Base-by-base conservation (phyloP, 1,284 basidiomycete genomes). In the Heterobasidion occidentale region DNA sequence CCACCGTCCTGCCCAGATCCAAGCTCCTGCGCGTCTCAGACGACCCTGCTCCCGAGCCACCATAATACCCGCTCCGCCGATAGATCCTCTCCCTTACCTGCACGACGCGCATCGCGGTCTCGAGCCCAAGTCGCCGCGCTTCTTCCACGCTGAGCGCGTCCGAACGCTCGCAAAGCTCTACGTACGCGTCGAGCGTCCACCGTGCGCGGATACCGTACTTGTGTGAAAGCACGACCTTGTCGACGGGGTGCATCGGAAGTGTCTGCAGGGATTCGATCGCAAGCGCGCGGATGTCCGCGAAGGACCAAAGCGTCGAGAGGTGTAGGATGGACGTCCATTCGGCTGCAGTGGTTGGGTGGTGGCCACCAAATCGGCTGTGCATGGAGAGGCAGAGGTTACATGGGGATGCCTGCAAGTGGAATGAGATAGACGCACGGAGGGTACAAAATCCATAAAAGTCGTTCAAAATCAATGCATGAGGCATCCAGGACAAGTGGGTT, bases 261-360 rank as follows among this genome's bases (percentile, higher is more conserved):
- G 60, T 49, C 15, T 66, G 61, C 9, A 70, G 61, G 33, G 62
- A 52, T 14, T 57, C 57, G 52, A 70, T 65, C 47, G 69, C 68
- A 46, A 70, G 65, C n/a, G 57, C 52, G 58, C 68, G 65, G 46
- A 70, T 60, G 61, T 59, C 59, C 46, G 54, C 58, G 62, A 70
- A 68, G 33, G 67, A 65, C 67, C 68, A 70, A 36, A 66, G 61
- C 6, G 67, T 65, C 12, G 72, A 64, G 47, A 74, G 63, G 49
- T 60, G 55, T 27, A 74, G 67, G 36, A 73, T 64, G 17, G 72
- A 71, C 2, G 60, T 64, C 72, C 73, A 74, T 55, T 72, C 71
- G 8, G 68, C 68, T 3, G 61, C 53, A 14, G 67, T 69, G 27
- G 56, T 48, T n/a, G 64, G 56, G 27, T 59, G 60, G 58, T 56